These are phyloP conservation scores for Sordariomycetes sp. DNA, from an alignment of 2,329 filamentous ascomycete genomes.

Conservation along the genomic window DNA sequence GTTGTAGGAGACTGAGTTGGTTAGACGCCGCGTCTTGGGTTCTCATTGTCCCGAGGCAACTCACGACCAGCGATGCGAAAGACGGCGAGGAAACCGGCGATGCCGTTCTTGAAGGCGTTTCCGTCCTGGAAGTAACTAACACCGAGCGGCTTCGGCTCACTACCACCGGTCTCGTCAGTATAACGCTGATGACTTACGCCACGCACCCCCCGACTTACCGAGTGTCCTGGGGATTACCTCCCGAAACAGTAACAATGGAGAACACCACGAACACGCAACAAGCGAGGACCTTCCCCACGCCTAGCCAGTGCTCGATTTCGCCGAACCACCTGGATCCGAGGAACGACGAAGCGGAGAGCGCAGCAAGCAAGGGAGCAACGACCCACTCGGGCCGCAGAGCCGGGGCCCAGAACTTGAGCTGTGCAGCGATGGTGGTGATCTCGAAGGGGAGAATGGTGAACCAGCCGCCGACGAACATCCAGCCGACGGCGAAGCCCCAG, in stretches of 20 bases:
- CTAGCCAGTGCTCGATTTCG: slow-evolving; percentile 38
- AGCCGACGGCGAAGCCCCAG: slow-evolving; percentile 25
- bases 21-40: neutral
- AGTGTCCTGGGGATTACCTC: slow-evolving; percentile 29
- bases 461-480: slow-evolving; percentile 23
- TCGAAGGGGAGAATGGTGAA: slow-evolving; percentile 22
- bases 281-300: slow-evolving; percentile 35
- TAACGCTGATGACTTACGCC: neutral
- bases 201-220: slow-evolving; percentile 7
- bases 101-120: slow-evolving; percentile 26
- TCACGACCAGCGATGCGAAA: slow-evolving; percentile 26
- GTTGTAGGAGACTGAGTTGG: slow-evolving; percentile 20
- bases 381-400: slow-evolving; percentile 13
- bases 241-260: slow-evolving; percentile 35
- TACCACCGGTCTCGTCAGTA: neutral
- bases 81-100: slow-evolving; percentile 25
- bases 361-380: slow-evolving; percentile 23
- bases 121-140: slow-evolving; percentile 34
- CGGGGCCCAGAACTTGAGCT: slow-evolving; percentile 15
- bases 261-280: slow-evolving; percentile 43
- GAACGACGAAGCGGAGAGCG: slow-evolving; percentile 25
- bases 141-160: slow-evolving; percentile 9
- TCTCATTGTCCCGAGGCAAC: neutral
- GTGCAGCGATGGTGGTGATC: slow-evolving; percentile 19
- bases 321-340: slow-evolving; percentile 31